A percentile compares a stretch with the other conserved stretches of the same genome.
phyloP scores from a whole-genome alignment of 352 stramenopile species.

The Aphanomyces stellatus region DNA sequence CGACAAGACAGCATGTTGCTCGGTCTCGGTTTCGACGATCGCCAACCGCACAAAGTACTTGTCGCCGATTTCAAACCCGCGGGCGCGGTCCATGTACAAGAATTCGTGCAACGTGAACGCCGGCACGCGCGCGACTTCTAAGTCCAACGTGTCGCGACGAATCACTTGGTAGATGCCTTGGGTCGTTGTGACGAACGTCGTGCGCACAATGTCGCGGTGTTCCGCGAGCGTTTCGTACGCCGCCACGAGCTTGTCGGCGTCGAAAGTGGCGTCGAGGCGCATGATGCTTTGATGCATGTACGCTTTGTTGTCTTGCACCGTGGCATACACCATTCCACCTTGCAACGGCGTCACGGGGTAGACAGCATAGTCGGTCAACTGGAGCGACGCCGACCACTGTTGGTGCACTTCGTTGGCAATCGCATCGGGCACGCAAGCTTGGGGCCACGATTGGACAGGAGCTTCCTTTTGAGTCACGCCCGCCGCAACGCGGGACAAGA shows the following conservation, averaged over 20 bases:
- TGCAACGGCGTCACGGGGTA: not conserved
- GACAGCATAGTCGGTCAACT: not conserved
- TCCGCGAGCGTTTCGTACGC: not conserved
- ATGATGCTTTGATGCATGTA: not conserved
- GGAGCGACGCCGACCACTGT: not conserved
- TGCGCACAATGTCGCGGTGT: not conserved
- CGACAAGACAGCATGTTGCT: not conserved
- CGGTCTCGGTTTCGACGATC: not conserved
- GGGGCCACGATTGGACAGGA: not conserved
- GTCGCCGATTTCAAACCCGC: not conserved
- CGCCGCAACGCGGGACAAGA: not conserved
- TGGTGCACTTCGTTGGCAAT: not conserved
- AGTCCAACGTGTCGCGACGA: not conserved
- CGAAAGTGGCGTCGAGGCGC: not conserved
- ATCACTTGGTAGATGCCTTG: not conserved
- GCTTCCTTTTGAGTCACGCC: no score
- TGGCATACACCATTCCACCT: not conserved
- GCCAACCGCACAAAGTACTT: not conserved
- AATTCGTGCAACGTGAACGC: not conserved
- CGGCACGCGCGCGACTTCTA: not conserved
- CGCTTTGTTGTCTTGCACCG: not conserved
- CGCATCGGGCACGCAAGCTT: not conserved
- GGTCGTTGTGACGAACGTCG: not conserved
- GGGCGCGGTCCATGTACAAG: not conserved
- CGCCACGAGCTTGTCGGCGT: not conserved